Evolutionary conservation across 148 eudicot species (phyloP), one percentile per base, ranked within the genome.

Genomic region (Fallopia convolvulus): DNA sequence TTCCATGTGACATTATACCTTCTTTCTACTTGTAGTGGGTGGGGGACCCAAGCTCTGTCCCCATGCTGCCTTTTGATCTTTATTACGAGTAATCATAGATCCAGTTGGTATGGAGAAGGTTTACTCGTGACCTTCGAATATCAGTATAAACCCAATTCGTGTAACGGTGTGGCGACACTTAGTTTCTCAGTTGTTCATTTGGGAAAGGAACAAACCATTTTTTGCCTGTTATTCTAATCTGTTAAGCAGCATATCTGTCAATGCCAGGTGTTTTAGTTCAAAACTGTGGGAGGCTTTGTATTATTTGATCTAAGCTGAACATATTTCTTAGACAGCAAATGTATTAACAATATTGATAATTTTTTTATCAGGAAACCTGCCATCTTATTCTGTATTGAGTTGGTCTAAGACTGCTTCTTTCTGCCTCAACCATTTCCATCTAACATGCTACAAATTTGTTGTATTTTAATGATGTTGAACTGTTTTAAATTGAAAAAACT

Each of bases 31-130:
- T 68, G 72, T 68, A 33, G 72, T 68, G 72, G 44, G 72, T 68
- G 72, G 72, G 68, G 72, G 72, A 68, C 72, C 72, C 72, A 68
- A 68, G 10, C 72, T 36, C 72, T 68, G 72, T 68, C 72, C 72
- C 72, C 44, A 36, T 68, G 44, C 20, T 17, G 44, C 46, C 72
- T 68, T 68, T 68, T 68, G 40, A 68, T 68, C 72, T 68, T 68
- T 68, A 68, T 68, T 68, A 39, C n/a, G 44, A 68, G 72, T 36
- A 33, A 39, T 33, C 72, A 68, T 36, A 39, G 72, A 36, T 68
- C 72, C 44, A 68, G 20, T 68, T 14, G 72, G 44, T 7, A 6
- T 33, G 42, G n/a, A 68, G 72, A 36, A 33, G 44, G 44, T 14
- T 33, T 68, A 26, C 6, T 33, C n/a, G 44, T 68, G 72, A 39